These are phyloP conservation scores for Pleurostoma richardsiae DNA, from an alignment of 2,329 filamentous ascomycete species.

Conservation along the genomic window DNA sequence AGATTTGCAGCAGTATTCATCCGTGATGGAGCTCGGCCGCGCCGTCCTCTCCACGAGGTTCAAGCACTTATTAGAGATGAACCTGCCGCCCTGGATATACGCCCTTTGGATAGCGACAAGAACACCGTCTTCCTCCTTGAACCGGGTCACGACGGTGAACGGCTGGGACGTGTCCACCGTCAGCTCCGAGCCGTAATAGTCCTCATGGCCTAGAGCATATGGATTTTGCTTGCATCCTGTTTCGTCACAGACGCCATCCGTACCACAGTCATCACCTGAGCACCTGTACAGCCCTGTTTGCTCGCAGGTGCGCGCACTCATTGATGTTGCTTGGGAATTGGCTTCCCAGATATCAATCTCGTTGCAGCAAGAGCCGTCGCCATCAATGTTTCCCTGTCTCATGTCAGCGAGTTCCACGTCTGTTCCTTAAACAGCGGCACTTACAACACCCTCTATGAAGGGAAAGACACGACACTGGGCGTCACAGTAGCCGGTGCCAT, in stretches of 20 bases:
- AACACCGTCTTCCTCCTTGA: conserved; percentile 26
- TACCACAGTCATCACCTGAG: conserved; percentile 32
- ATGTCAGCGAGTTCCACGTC: conserved; percentile 3
- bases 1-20: neutral
- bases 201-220: conserved; percentile 23
- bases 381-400: conserved; percentile 30
- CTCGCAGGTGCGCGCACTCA: conserved; percentile 45
- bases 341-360: conserved; percentile 54
- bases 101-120: conserved; percentile 40
- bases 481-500: conserved; percentile 61
- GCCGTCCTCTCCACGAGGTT: conserved; percentile 11
- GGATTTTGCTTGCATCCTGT: conserved; percentile 38
- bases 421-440: conserved; percentile 5
- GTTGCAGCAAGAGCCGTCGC: conserved; percentile 44
- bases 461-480: conserved; percentile 48
- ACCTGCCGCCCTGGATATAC: conserved; percentile 43
- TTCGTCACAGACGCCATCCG: conserved; percentile 36
- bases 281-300: conserved; percentile 36
- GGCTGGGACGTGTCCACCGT: conserved; percentile 39
- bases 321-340: conserved; percentile 36
- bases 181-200: conserved; percentile 14
- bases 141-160: conserved; percentile 38
- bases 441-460: conserved; percentile 45
- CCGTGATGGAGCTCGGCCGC: neutral
- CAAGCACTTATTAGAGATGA: conserved; percentile 33